Evolutionary conservation across 2,329 filamentous ascomycete genomes (phyloP).

Genomic region (Colletotrichum siamense): DNA sequence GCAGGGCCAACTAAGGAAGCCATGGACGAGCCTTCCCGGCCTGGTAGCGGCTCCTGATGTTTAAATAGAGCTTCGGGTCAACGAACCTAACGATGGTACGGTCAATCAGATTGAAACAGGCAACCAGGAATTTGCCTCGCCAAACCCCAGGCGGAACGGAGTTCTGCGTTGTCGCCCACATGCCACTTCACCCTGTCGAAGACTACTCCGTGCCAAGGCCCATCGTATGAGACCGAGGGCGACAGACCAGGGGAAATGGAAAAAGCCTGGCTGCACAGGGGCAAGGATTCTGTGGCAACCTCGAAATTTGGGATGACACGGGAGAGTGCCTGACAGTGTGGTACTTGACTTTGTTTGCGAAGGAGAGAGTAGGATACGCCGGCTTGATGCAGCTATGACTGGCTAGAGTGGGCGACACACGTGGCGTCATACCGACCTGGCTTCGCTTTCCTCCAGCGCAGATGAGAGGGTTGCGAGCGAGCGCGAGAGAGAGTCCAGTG

Average conservation of each 20-base stretch:
- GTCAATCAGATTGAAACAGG: not conserved
- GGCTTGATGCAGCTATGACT: not conserved
- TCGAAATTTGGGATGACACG: conserved; percentile 6
- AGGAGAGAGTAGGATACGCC: not conserved
- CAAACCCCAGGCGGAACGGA: not conserved
- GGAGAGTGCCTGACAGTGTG: not conserved
- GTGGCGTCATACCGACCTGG: conserved; percentile 12
- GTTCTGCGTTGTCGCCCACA: not conserved
- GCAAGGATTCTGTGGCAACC: not conserved
- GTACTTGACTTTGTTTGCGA: not conserved
- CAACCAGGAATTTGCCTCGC: not conserved
- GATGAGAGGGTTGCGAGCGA: not conserved
- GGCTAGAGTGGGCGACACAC: conserved; percentile 1
- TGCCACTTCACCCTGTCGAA: not conserved
- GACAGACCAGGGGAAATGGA: not conserved
- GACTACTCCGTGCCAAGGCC: not conserved
- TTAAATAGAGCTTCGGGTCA: not conserved
- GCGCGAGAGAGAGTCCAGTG: not conserved
- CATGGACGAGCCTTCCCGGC: not conserved
- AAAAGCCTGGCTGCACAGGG: not conserved
- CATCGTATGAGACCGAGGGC: not conserved
- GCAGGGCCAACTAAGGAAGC: not conserved
- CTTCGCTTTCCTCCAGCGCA: not conserved
- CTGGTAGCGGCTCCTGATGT: not conserved
- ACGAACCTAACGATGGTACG: not conserved